Evolutionary conservation across 2,329 filamentous ascomycete species (phyloP), one percentile per base, ranked within the genome.

Genomic region (Diaporthe sp.): DNA sequence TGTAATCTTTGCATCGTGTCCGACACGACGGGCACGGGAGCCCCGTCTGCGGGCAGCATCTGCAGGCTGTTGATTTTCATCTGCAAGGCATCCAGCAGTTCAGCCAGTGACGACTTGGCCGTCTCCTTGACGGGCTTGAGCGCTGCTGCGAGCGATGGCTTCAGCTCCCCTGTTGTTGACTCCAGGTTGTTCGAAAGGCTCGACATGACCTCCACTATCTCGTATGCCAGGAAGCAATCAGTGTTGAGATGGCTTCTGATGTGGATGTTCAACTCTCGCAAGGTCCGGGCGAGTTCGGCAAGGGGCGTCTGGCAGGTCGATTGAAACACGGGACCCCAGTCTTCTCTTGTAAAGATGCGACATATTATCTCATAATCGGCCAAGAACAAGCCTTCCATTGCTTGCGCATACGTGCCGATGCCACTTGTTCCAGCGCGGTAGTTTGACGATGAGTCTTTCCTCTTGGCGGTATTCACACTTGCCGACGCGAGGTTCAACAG

Each of bases 141-240:
- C 12, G 95, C 94, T 73, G 97, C 95, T 7, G 94, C 93, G 70
- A 99, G 91, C 8, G 95, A 90, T 42, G 91, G 88, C 82, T 98
- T 98, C 75, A 98, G 88, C 80, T 98, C 95, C 2, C 95, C 95
- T 0, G 95, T 98, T 77, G 93, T 92, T 6, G 91, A 90, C 77
- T 98, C 96, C 5, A 99, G 87, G 53, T 93, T 92, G 74, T 92
- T 93, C 3, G 95, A 95, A 65, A 98, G 88, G 17, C 90, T 90
- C 0, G 95, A 94, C 62, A 98, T 92, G 76, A 98, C 94, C 80
- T 98, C 96, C 44, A 97, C 94, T 44, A 98, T 94, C 82, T 99
- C 97, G 82, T 98, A 99, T 10, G 95, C 95, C 67, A 99, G 89
- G 82, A 95, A 98, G 84, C 96, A 98, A 83, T 99, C 97, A 0